Evolutionary conservation across 176 grass and related monocot species (phyloP), one percentile per base, ranked within the genome.

Genomic region (Ensete ventricosum): DNA sequence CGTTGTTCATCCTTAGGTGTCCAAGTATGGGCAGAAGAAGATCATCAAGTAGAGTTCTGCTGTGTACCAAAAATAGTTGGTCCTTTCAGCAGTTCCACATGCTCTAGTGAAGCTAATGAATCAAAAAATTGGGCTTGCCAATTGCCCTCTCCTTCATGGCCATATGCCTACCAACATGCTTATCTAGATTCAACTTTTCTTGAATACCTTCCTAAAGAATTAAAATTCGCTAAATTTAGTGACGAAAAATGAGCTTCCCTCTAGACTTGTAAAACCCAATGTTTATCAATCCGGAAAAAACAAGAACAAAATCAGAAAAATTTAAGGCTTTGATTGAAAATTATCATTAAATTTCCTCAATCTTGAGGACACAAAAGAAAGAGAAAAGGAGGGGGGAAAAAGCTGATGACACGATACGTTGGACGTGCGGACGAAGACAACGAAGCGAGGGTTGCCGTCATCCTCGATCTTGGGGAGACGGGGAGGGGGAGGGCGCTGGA

Each of bases 341-440:
- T 48, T 67, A 43, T 14, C 8, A 43, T 11, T 48, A n/a, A 34
- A 17, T 34, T 43, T 34, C 64, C 13, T 17, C 12, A 29, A 14
- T 16, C 64, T 62, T 67, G 13, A 51, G 65, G 62, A 27, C 3
- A 78, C 16, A 48, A 19, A 2, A 27, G 62, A 71, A 53, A 16
- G 27, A 73, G 10, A 54, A 9, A 53, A 20, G 75, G 50, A 23
- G 11, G 23, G 19, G 19, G 55, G 59, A 53, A 17, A 52, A 26
- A 50, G 17, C 1, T 16, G 52, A 76, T n/a, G 51, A 70, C 51
- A 51, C 67, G 48, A 50, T 76, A 99, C 95, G 53, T 91, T 88
- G 68, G 95, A 86, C 48, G 88, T 87, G 59, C 95, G 86, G 78
- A 99, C 78, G 84, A 99, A 99, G 83, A 99, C 89, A 76, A 99